These are phyloP conservation scores for Brassica balearica DNA, from an alignment of 441 rosid genomes.

Conservation along the genomic window DNA sequence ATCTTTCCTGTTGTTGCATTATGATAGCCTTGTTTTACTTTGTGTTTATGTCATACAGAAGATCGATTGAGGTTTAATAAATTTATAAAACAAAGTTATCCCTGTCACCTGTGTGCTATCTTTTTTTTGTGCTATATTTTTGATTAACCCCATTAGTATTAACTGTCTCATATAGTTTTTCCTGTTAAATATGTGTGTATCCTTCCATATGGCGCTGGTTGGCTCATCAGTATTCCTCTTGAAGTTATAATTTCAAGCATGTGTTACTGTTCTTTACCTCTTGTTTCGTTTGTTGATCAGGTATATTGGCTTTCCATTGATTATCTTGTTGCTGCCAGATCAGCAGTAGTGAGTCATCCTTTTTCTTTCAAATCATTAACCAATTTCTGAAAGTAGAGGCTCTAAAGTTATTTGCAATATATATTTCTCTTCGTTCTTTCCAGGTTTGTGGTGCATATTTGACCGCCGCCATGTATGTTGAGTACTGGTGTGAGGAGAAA, in stretches of 20 bases:
- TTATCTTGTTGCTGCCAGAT: constrained; percentile 85
- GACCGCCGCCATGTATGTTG: constrained; percentile 90
- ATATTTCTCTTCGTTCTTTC: constrained; percentile 34
- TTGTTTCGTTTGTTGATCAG: constrained; percentile 53
- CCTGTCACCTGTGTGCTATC: constrained; percentile 13
- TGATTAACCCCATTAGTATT: constrained; percentile 1
- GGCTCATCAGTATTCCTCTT: constrained; percentile 21
- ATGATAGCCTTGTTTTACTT: constrained; percentile 1
- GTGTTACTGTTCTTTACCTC: neutral
- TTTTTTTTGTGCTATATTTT: constrained; percentile 15
- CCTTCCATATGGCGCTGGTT: constrained; percentile 19
- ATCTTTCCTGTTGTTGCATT: constrained; percentile 17
- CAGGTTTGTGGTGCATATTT: constrained; percentile 90
- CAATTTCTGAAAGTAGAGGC: constrained; percentile 18
- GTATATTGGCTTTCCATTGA: constrained; percentile 93
- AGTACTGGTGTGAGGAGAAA: constrained; percentile 97
- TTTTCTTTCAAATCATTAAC: constrained; percentile 19
- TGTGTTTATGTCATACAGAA: constrained; percentile 19
- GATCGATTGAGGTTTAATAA: constrained; percentile 22
- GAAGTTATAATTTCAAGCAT: neutral
- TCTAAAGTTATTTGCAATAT: constrained; percentile 22
- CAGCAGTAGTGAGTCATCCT: constrained; percentile 78
- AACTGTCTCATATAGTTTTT: neutral
- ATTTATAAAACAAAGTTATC: constrained; percentile 19
- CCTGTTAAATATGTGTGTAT: constrained; percentile 11